Base-by-base conservation (phyloP, 371 early-diverging fungal species). In the Apophysomyces elegans region DNA sequence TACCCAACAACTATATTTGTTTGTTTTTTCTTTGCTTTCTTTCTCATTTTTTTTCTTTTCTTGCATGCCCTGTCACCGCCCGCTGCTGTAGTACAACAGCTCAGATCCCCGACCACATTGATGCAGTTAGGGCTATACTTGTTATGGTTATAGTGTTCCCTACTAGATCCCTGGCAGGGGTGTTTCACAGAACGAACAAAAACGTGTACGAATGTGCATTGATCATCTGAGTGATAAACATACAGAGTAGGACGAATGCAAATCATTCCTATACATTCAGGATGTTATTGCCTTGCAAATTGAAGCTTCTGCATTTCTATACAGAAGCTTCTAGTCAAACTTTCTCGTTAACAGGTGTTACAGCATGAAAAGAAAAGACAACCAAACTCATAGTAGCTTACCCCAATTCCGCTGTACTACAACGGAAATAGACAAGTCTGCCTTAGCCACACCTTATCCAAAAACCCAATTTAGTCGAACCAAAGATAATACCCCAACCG, bases 171-270 rank as follows among this genome's bases (percentile, higher is more conserved):
- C 54, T 50, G 54, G 54, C 54, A 50, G 21, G 54, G 11, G 54
- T 21, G 21, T n/a, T 50, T n/a, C 21, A n/a, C n/a, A n/a, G 32
- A 26, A 26, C 32, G 32, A 26, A 26, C 32, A 50, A 50, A 50
- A 50, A 50, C 54, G 54, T 50, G 54, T 50, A 21, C 35, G 21
- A 26, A 50, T 21, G 54, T 50, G 54, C 54, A 50, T 50, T 50
- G 54, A 50, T 50, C 54, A 50, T 21, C 54, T 50, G 54, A 21
- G 54, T 9, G 21, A n/a, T 21, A 50, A 50, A 50, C 21, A 50
- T 18, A 50, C 54, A 21, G 4, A 50, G 54, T 4, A 7, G 54
- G 13, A 41, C 11, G 41, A 41, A 41, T 11, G 13, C 11, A 41
- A 41, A 26, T 26, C 32, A 26, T 26, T 26, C 32, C 32, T 26